phyloP scores from a whole-genome alignment of 768 basidiomycete genomes.

The Lactarius hatsudake region DNA sequence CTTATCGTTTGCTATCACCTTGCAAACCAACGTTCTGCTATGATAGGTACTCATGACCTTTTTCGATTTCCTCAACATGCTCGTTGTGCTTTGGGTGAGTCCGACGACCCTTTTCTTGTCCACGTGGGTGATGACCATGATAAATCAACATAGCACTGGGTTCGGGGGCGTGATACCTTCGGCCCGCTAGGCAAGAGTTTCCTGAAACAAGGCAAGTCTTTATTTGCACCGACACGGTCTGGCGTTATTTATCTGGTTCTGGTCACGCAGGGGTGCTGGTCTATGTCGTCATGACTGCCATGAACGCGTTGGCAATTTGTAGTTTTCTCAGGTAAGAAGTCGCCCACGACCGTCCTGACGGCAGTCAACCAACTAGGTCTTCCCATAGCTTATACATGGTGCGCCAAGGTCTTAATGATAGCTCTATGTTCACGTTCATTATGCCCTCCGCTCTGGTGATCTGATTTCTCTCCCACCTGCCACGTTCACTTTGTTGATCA shows the following conservation, averaged over 20 bases:
- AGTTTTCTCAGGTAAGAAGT: constrained; percentile 18
- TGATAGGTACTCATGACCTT: constrained; percentile 11
- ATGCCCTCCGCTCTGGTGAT: too few relatives aligned
- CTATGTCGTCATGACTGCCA: constrained; percentile 23
- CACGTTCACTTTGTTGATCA: too few relatives aligned
- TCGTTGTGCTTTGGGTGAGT: constrained; percentile 16
- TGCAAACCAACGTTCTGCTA: neutral
- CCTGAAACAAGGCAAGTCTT: constrained; percentile 24
- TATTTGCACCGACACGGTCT: neutral
- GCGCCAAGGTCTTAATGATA: neutral
- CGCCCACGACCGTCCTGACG: neutral
- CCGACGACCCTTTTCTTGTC: too few relatives aligned
- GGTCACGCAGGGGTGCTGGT: constrained; percentile 20
- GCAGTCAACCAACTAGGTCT: neutral
- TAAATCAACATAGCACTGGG: constrained; percentile 10
- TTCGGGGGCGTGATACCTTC: constrained; percentile 12
- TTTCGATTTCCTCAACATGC: constrained; percentile 21
- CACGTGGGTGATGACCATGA: neutral
- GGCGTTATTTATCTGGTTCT: neutral
- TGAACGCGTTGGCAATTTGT: constrained; percentile 23
- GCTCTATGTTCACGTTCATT: too few relatives aligned
- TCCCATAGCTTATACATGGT: constrained; percentile 3
- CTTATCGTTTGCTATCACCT: neutral
- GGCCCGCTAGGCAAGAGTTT: constrained; percentile 23
- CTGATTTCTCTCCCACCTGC: too few relatives aligned